phyloP scores from a whole-genome alignment of 164 flowering plant species.

The Santalum album region DNA sequence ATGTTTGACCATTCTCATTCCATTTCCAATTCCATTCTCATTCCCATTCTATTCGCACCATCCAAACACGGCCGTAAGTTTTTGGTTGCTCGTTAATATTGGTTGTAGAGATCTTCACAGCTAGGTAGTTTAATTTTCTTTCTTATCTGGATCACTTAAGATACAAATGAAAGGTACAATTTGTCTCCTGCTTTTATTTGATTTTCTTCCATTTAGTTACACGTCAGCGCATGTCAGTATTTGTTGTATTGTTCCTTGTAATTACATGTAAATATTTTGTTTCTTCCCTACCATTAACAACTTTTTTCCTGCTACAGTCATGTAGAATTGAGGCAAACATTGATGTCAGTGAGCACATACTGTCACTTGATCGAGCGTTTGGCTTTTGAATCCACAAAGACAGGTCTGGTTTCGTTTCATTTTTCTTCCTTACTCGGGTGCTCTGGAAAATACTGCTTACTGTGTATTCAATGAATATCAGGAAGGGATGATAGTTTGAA shows the following conservation, averaged over 20 bases:
- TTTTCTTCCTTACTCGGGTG: constrained; percentile 1
- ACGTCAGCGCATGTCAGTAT: no score
- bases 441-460: constrained; percentile 7
- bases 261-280: not conserved
- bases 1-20: no score
- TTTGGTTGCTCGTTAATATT: no score
- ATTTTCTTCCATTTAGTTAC: not conserved
- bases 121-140: no score
- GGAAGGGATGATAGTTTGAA: constrained; percentile 92
- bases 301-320: constrained; percentile 34
- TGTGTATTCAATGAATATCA: constrained; percentile 15
- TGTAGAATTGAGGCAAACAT: constrained; percentile 64
- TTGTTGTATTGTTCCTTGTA: not conserved
- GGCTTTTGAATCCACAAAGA: constrained; percentile 67
- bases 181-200: no score
- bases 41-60: no score
- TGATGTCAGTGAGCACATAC: constrained; percentile 60
- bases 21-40: no score
- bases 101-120: no score
- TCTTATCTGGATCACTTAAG: no score
- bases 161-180: no score
- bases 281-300: not conserved
- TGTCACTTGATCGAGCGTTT: constrained; percentile 72
- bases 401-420: constrained; percentile 32
- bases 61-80: no score